Base-by-base conservation (phyloP, 164 flowering plant genomes). In the Kingdonia uniflora region DNA sequence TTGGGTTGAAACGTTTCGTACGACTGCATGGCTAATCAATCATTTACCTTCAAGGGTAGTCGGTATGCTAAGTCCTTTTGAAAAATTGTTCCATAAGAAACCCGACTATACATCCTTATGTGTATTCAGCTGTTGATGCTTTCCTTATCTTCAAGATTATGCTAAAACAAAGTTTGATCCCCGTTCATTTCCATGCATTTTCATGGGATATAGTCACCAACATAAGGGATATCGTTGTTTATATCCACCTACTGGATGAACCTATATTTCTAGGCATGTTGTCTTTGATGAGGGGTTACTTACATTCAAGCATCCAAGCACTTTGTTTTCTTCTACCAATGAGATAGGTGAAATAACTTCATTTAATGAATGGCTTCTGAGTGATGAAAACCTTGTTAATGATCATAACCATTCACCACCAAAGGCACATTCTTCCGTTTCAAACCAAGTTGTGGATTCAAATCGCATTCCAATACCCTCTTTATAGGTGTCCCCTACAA, bases 181-280 rank as follows among this genome's bases (percentile, higher is more conserved):
- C 3, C 19, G n/a, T 15, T 55, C 49, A 2, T 16, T 23, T 8
- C 49, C 49, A 8, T 55, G 58, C 23, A n/a, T 55, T 0, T 55
- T 55, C 24, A 23, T 55, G 21, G 49, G 58, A 5, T 55, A 55
- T 16, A 23, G 2, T 23, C 38, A 16, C 5, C 14, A n/a, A 1
- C 40, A 55, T n/a, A 55, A 55, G 22, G 49, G 58, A 11, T 55
- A 42, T 43, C 7, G 2, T 13, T 55, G 58, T 42, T 38, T 22
- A 14, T 23, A 42, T 24, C 58, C n/a, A 25, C 19, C 49, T 19
- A 55, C 49, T 15, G 10, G 29, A 5, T 7, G 47, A 11, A 21
- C 19, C 0, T 54, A 40, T 22, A 41, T 55, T n/a, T 55, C 40
- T 16, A 19, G 49, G 1, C 58, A 55, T 17, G 49, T 55, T 0